Evolutionary conservation across 2,329 filamentous ascomycete genomes (phyloP).

Genomic region (Davidsoniella virescens): DNA sequence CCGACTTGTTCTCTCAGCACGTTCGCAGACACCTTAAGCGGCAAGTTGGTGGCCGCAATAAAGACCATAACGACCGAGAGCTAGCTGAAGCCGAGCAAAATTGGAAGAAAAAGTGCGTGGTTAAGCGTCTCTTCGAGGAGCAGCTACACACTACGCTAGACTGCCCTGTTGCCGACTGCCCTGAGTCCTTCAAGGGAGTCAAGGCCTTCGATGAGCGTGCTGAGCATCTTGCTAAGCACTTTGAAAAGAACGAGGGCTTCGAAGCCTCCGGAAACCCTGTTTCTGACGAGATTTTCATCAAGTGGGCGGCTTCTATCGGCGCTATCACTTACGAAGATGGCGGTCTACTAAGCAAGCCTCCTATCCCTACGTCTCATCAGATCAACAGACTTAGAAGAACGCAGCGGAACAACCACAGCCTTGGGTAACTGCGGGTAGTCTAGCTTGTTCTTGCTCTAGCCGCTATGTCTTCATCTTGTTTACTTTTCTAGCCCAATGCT

Average conservation of each 20-base stretch:
- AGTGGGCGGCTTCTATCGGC: background rate
- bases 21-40: conserved; percentile 57
- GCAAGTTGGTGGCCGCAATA: conserved; percentile 29
- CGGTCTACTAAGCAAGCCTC: background rate
- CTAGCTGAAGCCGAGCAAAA: conserved; percentile 13
- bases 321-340: background rate
- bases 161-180: conserved; percentile 49
- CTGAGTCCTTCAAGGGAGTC: conserved; percentile 38
- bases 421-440: background rate
- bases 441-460: background rate
- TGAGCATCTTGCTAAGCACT: conserved; percentile 74
- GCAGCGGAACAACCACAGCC: background rate
- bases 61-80: background rate
- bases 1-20: conserved; percentile 83
- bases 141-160: conserved; percentile 34
- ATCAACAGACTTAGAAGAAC: background rate
- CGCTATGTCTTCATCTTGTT: background rate
- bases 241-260: conserved; percentile 36
- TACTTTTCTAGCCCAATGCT: too few relatives aligned
- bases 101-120: conserved; percentile 30
- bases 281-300: background rate
- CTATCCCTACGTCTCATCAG: conserved; percentile 6
- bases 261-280: background rate
- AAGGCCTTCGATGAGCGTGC: conserved; percentile 66
- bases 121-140: conserved; percentile 44